Evolutionary conservation across 2,329 filamentous ascomycete genomes (phyloP).

Genomic region (Emergomyces orientalis): DNA sequence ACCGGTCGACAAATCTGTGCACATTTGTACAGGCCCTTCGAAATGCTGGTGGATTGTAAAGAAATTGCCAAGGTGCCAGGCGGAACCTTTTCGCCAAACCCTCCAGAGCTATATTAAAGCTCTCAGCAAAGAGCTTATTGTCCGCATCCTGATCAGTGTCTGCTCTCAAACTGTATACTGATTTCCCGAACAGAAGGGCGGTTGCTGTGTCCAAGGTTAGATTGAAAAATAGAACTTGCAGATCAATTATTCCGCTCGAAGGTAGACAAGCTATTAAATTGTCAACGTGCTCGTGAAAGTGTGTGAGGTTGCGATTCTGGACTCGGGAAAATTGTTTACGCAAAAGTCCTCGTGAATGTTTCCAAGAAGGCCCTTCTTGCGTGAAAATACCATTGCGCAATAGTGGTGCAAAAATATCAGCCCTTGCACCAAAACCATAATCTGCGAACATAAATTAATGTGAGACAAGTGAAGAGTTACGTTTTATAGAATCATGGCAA

Average conservation of each 20-base stretch:
- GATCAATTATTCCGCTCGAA: slow-evolving; percentile 18
- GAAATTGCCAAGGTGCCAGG: slow-evolving; percentile 25
- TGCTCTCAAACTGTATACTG: slow-evolving; percentile 18
- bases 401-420: slow-evolving; percentile 9
- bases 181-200: slow-evolving; percentile 30
- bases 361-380: slow-evolving; percentile 19
- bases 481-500: neutral
- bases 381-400: slow-evolving; percentile 17
- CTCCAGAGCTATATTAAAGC: slow-evolving; percentile 20
- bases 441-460: neutral
- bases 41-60: slow-evolving; percentile 24
- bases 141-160: slow-evolving; percentile 10
- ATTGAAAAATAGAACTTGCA: slow-evolving; percentile 33
- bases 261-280: slow-evolving; percentile 25
- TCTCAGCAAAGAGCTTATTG: slow-evolving; percentile 19
- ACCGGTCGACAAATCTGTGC: slow-evolving; percentile 18
- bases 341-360: slow-evolving; percentile 26
- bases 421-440: slow-evolving; percentile 9
- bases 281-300: slow-evolving; percentile 24
- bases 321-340: slow-evolving; percentile 29
- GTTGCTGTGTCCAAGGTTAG: slow-evolving; percentile 32
- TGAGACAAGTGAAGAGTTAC: neutral
- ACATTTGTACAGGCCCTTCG: slow-evolving; percentile 21
- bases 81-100: slow-evolving; percentile 21
- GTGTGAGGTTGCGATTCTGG: slow-evolving; percentile 26